These are phyloP conservation scores for Vitis hybrid DNA, from an alignment of 177 flowering plant genomes.

Conservation along the genomic window DNA sequence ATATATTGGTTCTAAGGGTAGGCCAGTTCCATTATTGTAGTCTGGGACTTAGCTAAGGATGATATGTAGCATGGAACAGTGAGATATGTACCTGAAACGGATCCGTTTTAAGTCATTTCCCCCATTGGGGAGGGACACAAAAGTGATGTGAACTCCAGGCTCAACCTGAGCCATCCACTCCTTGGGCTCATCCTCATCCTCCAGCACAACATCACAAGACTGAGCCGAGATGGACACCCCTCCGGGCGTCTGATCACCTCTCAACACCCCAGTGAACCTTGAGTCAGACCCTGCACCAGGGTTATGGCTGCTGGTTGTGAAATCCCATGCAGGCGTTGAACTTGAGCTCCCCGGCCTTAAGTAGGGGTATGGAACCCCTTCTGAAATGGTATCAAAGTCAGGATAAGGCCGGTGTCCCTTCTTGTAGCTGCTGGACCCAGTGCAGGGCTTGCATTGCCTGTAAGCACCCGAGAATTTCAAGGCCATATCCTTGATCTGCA, in stretches of 20 bases:
- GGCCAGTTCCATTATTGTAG: not conserved
- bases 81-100: conserved; percentile 80
- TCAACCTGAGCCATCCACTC: conserved; percentile 99
- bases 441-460: conserved; percentile 71
- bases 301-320: conserved; percentile 38
- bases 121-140: conserved; percentile 85
- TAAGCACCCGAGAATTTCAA: conserved; percentile 79
- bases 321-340: conserved; percentile 97
- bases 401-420: conserved; percentile 64
- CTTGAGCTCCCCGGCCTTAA: conserved; percentile 58
- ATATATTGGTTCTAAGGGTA: not conserved
- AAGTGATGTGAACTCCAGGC: conserved; percentile 97
- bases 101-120: conserved; percentile 96
- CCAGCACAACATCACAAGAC: conserved; percentile 58
- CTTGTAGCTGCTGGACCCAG: conserved; percentile 50
- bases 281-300: conserved; percentile 36
- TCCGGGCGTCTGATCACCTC: conserved; percentile 46
- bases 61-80: not conserved
- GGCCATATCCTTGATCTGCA: conserved; percentile 98
- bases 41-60: too few relatives aligned
- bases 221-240: conserved; percentile 46
- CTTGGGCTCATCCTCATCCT: conserved; percentile 79
- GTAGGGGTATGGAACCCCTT: conserved; percentile 74
- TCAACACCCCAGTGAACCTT: conserved; percentile 39
- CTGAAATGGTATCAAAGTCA: conserved; percentile 76